Evolutionary conservation across 2,329 filamentous ascomycete genomes (phyloP), one percentile per base, ranked within the genome.

Genomic region (Diaporthe sp.): DNA sequence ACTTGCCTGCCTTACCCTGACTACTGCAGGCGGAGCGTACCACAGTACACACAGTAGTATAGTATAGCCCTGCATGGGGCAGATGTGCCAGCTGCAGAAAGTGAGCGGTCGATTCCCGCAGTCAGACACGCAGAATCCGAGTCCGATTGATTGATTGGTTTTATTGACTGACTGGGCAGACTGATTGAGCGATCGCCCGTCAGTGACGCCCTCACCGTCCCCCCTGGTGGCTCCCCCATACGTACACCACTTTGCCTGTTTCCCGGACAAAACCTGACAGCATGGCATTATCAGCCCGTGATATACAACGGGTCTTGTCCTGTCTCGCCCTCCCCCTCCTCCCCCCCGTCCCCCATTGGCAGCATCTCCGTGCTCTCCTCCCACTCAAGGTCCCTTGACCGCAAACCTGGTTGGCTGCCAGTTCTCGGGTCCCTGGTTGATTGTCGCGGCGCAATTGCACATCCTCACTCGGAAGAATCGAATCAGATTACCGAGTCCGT

Each of bases 391-490:
- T 45, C 30, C 64, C 64, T 13, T 40, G 47, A 7, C 33, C n/a
- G 40, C 64, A 22, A 12, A 7, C 33, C 47, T 68, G 64, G 64
- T 68, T 68, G 64, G 64, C 47, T 68, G 45, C 1, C 64, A 8
- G 13, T 12, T 5, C 30, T 68, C 64, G 33, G 8, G 64, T 68
- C 64, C 64, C 64, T 68, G 64, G 64, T 54, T n/a, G 64, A 68
- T 68, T 54, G 47, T 68, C 47, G 30, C 64, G 33, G n/a, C 64
- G 64, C 64, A 68, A 30, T 50, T 54, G 64, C 64, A 68, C 64
- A 68, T 68, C 64, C 64, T 68, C 64, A 68, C 64, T 40, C 45
- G 64, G 64, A 68, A 68, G 64, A 54, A 68, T 68, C 64, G 35
- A 38, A 54, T 68, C 64, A 68, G 64, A 68, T 68, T 68, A 68